Percentiles rank a stretch among this genome's conserved stretches.
phyloP scores from a whole-genome alignment of 441 rosid genomes.

The Hura crepitans region DNA sequence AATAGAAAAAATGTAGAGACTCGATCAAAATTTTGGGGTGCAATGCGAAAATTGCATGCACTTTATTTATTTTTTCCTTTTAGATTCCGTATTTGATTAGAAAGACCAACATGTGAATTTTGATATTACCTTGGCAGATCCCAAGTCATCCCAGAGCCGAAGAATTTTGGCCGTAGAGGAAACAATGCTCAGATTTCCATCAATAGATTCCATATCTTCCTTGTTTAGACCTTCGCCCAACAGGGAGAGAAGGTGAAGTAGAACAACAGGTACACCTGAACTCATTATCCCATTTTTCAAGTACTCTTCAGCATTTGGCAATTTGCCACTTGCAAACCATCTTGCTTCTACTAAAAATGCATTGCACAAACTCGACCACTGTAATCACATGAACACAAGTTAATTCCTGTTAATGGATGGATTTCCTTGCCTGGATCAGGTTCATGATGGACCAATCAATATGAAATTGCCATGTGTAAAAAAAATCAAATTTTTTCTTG shows the following conservation, averaged over 20 bases:
- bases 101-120: background rate
- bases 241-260: constrained; percentile 46
- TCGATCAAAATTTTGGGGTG: too few species aligned
- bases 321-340: constrained; percentile 40
- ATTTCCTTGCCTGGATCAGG: too few species aligned
- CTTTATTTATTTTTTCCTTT: constrained; percentile 2
- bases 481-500: too few species aligned
- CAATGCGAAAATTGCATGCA: too few species aligned
- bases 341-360: constrained; percentile 52
- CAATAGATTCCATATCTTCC: constrained; percentile 30
- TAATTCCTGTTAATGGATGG: background rate
- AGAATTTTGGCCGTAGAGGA: constrained; percentile 44
- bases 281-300: constrained; percentile 48
- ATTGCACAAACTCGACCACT: constrained; percentile 53
- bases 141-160: constrained; percentile 64
- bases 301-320: constrained; percentile 44
- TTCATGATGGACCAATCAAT: too few species aligned
- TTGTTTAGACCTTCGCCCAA: constrained; percentile 30
- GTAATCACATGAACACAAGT: background rate
- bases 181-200: constrained; percentile 28
- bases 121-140: constrained; percentile 44
- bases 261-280: constrained; percentile 42
- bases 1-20: too few species aligned
- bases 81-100: background rate
- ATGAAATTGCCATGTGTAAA: too few species aligned